These are phyloP conservation scores for Tritrichomonas foetus DNA, from an alignment of 208 protist genomes.

Conservation along the genomic window DNA sequence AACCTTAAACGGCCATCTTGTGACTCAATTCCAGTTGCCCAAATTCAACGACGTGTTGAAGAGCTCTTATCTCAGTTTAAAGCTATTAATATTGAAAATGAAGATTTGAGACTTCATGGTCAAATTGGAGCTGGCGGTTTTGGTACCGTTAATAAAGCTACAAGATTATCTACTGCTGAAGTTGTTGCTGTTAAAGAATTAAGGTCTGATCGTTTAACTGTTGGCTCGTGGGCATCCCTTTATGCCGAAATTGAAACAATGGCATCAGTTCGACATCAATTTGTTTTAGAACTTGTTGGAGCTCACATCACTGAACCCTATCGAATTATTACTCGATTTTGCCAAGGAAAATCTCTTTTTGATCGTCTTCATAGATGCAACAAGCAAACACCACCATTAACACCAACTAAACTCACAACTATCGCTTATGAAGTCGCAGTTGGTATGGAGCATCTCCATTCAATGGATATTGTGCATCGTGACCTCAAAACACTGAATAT, in stretches of 20 bases:
- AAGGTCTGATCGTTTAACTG: neutral
- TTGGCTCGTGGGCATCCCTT: neutral
- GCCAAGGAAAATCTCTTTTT: neutral
- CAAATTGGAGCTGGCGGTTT: slow-evolving; percentile 31
- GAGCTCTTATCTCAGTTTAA: neutral
- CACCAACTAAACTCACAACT: neutral
- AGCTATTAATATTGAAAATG: neutral
- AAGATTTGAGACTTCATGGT: neutral
- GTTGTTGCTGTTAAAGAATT: slow-evolving; percentile 38
- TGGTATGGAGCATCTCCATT: neutral
- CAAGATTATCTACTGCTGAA: neutral
- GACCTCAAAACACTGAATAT: slow-evolving; percentile 33
- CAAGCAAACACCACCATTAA: neutral
- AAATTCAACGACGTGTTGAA: slow-evolving; percentile 30
- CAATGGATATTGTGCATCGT: slow-evolving; percentile 1
- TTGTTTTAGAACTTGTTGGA: neutral
- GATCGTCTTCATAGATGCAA: neutral
- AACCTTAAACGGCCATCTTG: neutral
- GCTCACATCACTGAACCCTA: neutral
- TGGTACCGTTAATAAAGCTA: slow-evolving; percentile 16
- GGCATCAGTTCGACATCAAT: neutral
- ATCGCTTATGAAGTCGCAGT: neutral
- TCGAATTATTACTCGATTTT: slow-evolving; percentile 20
- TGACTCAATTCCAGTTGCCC: neutral
- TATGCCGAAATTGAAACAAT: neutral